Evolutionary conservation across 177 flowering plant species (phyloP), one percentile per base, ranked within the genome.

Genomic region (Vitis hybrid): DNA sequence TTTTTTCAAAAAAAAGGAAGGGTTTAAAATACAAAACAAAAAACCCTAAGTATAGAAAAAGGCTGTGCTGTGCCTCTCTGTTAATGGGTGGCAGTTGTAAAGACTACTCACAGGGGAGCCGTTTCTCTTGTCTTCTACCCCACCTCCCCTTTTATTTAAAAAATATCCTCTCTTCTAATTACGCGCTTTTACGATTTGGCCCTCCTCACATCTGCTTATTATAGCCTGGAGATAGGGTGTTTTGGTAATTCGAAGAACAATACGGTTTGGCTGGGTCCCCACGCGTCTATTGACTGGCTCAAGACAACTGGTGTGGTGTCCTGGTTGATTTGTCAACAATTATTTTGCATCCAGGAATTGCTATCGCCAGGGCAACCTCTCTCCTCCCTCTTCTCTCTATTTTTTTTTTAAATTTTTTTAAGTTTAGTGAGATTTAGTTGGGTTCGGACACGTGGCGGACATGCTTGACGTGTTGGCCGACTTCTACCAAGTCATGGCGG

Each of bases 31-130:
- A 6, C 40, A 35, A 35, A 35, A 35, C 1, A 35, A 35, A 35
- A 35, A 35, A 35, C 40, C 40, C 40, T 35, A 35, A 35, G 40
- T 35, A 35, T 35, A 35, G 40, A 35, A 35, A 35, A 35, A 56
- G 46, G 66, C 58, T 67, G 74, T 56, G 62, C 40, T 35, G 40
- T 35, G 51, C 71, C 69, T 59, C 69, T 30, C 69, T 67, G 73
- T 66, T 46, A 69, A 70, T 73, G 74, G 74, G 77, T 73, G 77
- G 74, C 80, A 77, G 68, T 69, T 76, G 76, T 71, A 10, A 51
- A 57, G 52, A 30, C 8, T 10, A 9, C 40, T 19, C 50, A 30
- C 16, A 35, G 68, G 64, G 32, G 66, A 65, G 65, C 74, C 74
- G 69, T 64, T 71, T 64, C 13, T 52, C 32, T 58, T 65, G 68